Evolutionary conservation across 306 rosid genomes (phyloP).

Genomic region (Prunus fruticosa): DNA sequence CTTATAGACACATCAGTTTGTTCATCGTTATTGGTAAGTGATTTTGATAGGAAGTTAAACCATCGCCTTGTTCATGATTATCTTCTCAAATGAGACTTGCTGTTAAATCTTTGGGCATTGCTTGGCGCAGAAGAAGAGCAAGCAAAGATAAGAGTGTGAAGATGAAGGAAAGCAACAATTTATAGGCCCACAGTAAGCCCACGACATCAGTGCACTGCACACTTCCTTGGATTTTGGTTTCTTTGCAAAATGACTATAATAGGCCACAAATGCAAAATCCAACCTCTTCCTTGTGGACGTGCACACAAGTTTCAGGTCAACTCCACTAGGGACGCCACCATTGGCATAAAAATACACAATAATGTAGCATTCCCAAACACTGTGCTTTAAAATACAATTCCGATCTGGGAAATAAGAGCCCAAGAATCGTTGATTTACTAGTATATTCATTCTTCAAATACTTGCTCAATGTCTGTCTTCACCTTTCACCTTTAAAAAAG

Average conservation of each 20-base stretch:
- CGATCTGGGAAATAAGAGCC: background rate
- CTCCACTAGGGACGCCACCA: slow-evolving; percentile 12
- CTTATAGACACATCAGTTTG: too few relatives aligned
- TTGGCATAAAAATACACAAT: slow-evolving; percentile 11
- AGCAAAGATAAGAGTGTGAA: background rate
- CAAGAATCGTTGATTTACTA: background rate
- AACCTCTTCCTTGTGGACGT: slow-evolving; percentile 5
- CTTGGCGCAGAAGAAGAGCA: background rate
- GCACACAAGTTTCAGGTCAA: background rate
- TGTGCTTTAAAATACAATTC: background rate
- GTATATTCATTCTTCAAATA: background rate
- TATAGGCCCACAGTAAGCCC: background rate
- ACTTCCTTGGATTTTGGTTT: background rate
- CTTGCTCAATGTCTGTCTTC: background rate
- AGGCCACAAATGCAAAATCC: slow-evolving; percentile 6
- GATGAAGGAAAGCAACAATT: background rate
- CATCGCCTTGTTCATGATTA: background rate
- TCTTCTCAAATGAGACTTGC: background rate
- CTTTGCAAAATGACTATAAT: background rate
- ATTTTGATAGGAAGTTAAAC: background rate
- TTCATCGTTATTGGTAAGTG: background rate
- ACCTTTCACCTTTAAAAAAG: background rate
- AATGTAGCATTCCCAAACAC: background rate
- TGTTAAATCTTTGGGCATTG: background rate
- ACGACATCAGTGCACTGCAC: background rate